Evolutionary conservation across 2,329 filamentous ascomycete species (phyloP).

Genomic region (Dryadomyces sulphureus): DNA sequence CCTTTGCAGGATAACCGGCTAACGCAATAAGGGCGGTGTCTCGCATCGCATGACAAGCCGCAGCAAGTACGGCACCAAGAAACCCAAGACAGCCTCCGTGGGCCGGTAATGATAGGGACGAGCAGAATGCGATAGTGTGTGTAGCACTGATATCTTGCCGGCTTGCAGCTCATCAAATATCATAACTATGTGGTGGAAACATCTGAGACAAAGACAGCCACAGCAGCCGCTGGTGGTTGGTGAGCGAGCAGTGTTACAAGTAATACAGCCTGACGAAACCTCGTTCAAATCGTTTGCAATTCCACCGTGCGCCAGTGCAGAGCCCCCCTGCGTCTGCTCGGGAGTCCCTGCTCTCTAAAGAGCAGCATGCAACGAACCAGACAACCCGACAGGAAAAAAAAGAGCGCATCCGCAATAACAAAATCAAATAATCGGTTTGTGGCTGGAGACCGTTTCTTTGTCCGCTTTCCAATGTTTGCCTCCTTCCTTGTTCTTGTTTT

Average conservation of each 20-base stretch:
- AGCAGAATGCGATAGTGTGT: too few species aligned
- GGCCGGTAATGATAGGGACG: conserved; percentile 17
- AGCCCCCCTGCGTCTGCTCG: not conserved
- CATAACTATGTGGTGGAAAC: not conserved
- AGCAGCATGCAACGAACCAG: not conserved
- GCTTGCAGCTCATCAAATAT: not conserved
- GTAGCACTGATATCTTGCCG: too few species aligned
- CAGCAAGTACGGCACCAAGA: conserved; percentile 98
- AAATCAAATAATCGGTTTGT: not conserved
- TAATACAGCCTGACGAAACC: not conserved
- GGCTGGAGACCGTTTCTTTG: not conserved
- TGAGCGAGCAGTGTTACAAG: not conserved
- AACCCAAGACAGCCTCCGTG: conserved; percentile 69
- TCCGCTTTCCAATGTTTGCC: not conserved
- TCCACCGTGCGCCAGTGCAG: conserved; percentile 1
- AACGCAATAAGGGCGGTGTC: conserved; percentile 61
- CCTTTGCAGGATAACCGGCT: conserved; percentile 1
- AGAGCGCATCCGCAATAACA: not conserved
- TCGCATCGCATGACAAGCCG: conserved; percentile 67
- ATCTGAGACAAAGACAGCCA: not conserved
- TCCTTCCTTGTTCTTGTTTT: not conserved
- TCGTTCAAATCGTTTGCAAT: not conserved
- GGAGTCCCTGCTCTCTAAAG: not conserved
- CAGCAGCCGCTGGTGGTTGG: not conserved
- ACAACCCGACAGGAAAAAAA: not conserved